These are phyloP conservation scores for Cryptococcus sp. DNA, from an alignment of 1,284 basidiomycete genomes.

Conservation along the genomic window DNA sequence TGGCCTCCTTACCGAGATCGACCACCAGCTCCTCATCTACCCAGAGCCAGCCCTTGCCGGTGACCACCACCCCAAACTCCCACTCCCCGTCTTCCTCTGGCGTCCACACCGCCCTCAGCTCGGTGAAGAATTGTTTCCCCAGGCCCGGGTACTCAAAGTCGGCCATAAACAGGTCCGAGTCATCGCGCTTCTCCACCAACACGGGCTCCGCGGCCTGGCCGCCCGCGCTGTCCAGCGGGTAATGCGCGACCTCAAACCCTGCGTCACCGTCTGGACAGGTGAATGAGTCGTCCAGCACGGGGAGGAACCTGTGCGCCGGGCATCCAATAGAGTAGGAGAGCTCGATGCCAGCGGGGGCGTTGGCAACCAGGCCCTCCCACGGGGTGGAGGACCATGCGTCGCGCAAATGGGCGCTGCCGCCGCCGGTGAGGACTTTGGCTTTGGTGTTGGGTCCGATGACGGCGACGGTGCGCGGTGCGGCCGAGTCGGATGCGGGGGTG, in stretches of 20 bases:
- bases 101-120: slow-evolving; percentile 24
- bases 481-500: slow-evolving; percentile 9
- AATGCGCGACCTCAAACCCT: slow-evolving; percentile 28
- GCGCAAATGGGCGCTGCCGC: slow-evolving; percentile 56
- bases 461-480: slow-evolving; percentile 51
- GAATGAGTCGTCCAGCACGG: slow-evolving; percentile 23
- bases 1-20: slow-evolving; percentile 60
- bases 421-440: slow-evolving; percentile 56
- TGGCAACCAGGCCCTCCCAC: slow-evolving; percentile 55
- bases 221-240: slow-evolving; percentile 17
- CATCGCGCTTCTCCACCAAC: slow-evolving; percentile 17
- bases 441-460: slow-evolving; percentile 63
- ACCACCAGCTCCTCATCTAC: slow-evolving; percentile 60
- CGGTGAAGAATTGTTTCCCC: slow-evolving; percentile 20
- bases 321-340: slow-evolving; percentile 52
- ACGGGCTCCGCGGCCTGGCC: slow-evolving; percentile 10
- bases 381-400: slow-evolving; percentile 56
- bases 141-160: slow-evolving; percentile 25
- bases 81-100: slow-evolving; percentile 24
- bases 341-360: slow-evolving; percentile 41
- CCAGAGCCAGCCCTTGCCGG: slow-evolving; percentile 53
- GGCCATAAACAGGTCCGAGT: slow-evolving; percentile 25
- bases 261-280: slow-evolving; percentile 22
- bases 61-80: slow-evolving; percentile 31
- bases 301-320: slow-evolving; percentile 23